These are phyloP conservation scores for Suhomyces sp. DNA, from an alignment of 805 yeast species.

Conservation along the genomic window DNA sequence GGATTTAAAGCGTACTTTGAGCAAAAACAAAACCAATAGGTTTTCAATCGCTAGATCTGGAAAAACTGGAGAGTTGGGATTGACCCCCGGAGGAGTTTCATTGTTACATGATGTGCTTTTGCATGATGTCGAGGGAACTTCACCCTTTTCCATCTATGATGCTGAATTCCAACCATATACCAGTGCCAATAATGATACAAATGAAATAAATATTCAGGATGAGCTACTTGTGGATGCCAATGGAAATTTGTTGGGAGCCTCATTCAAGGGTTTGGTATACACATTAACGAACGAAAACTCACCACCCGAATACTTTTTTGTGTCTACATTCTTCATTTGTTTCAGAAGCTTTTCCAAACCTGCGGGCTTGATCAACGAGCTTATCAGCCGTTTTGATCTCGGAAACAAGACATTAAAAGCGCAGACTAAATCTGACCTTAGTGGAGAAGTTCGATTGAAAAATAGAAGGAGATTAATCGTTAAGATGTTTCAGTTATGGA, in stretches of 20 bases:
- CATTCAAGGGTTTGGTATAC: slow-evolving; percentile 64
- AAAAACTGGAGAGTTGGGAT: slow-evolving; percentile 45
- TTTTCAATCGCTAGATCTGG: slow-evolving; percentile 53
- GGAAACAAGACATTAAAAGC: slow-evolving; percentile 24
- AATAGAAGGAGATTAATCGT: slow-evolving; percentile 67
- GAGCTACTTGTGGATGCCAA: slow-evolving; percentile 54
- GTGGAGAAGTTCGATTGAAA: slow-evolving; percentile 38
- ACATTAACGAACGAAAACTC: slow-evolving; percentile 63
- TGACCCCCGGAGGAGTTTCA: slow-evolving; percentile 49
- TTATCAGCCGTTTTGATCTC: slow-evolving; percentile 64
- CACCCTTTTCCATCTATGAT: slow-evolving; percentile 33
- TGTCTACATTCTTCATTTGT: slow-evolving; percentile 72
- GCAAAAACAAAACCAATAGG: slow-evolving; percentile 29
- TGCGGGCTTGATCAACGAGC: slow-evolving; percentile 62
- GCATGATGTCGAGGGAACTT: slow-evolving; percentile 24
- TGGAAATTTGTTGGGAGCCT: slow-evolving; percentile 61
- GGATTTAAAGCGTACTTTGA: slow-evolving; percentile 21
- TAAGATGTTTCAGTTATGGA: slow-evolving; percentile 74
- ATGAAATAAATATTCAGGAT: slow-evolving; percentile 20
- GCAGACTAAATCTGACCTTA: slow-evolving; percentile 15
- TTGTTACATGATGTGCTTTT: slow-evolving; percentile 35
- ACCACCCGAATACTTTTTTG: slow-evolving; percentile 65
- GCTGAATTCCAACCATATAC: slow-evolving; percentile 37
- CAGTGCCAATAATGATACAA: slow-evolving; percentile 12
- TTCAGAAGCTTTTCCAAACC: slow-evolving; percentile 71